Percentiles rank a stretch among this genome's conserved stretches.
phyloP scores from a whole-genome alignment of 1,284 basidiomycete species.

The Anthracocystis walkeri region DNA sequence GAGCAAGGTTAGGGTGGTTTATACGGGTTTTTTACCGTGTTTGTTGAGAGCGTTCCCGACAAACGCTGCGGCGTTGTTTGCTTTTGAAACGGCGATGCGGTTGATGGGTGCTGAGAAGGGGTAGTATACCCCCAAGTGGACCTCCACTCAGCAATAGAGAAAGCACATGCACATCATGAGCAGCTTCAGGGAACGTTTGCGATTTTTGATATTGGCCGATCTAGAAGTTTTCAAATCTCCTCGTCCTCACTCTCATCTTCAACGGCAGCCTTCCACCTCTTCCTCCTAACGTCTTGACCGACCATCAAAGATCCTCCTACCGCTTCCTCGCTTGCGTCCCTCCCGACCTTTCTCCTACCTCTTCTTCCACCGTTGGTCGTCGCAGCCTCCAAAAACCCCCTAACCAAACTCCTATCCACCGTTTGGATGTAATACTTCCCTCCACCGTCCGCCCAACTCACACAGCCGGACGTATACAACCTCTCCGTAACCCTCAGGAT shows the following conservation, averaged over 20 bases:
- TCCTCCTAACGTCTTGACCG: constrained; percentile 35
- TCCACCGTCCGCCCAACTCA: constrained; percentile 66
- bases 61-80: constrained; percentile 64
- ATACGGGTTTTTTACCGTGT: constrained; percentile 63
- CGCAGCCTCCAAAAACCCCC: constrained; percentile 30
- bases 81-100: constrained; percentile 65
- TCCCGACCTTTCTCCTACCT: not conserved
- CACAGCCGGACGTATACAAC: constrained; percentile 55
- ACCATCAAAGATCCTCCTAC: constrained; percentile 22
- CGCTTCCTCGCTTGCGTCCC: constrained; percentile 7
- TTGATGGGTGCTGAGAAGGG: constrained; percentile 63
- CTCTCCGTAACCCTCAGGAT: constrained; percentile 64
- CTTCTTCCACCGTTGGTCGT: constrained; percentile 2
- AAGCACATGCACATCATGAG: not conserved
- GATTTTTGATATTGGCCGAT: too few relatives aligned
- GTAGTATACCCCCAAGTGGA: constrained; percentile 3
- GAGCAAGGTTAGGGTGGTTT: constrained; percentile 41
- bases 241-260: constrained; percentile 34
- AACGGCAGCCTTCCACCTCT: constrained; percentile 38
- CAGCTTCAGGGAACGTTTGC: not conserved
- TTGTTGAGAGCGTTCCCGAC: constrained; percentile 66
- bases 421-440: constrained; percentile 67
- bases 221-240: constrained; percentile 1
- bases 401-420: constrained; percentile 53
- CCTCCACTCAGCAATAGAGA: not conserved